Base-by-base conservation (phyloP, 2,329 filamentous ascomycete species). In the Aspergillus persii region DNA sequence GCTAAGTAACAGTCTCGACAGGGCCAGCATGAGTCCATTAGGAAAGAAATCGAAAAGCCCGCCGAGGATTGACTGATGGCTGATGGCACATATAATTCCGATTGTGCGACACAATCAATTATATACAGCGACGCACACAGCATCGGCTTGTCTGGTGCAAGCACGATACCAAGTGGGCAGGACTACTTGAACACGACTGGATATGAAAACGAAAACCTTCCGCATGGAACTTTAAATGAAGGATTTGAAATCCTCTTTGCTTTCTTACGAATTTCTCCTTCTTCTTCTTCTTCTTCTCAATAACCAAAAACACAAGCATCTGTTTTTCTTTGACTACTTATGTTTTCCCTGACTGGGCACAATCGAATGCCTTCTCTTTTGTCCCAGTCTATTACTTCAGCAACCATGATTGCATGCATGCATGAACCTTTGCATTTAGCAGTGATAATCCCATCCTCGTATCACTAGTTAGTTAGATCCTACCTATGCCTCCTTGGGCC, bases 41-140 rank as follows among this genome's bases (percentile, higher is more conserved):
- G 66, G 66, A 18, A 66, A 68, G 54, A 68, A 65, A 49, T 67
- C 66, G 6, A 62, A 56, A 5, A 68, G 65, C 50, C 66, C 66
- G 23, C 66, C 66, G n/a, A 61, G 66, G 15, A 66, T 68, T 39
- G 64, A 66, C 49, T 68, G 51, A 65, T 27, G 8, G 18, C 4
- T 23, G 4, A 7, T 18, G n/a, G n/a, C n/a, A 46, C 6, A 46
- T 11, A 46, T 3, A 39, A 47, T 18, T 12, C n/a, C 7, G 44
- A 9, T 23, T 27, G 6, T 4, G 4, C 9, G 44, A 26, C 8
- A 9, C 18, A 3, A 18, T 47, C 44, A 11, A 23, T 47, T 23
- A 26, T 12, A 47, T 8, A 23, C 26, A 27, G 44, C 26, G 12
- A 26, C 26, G 9, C 18, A 15, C 36, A 41, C n/a, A 41, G 12